A percentile compares a stretch with the other conserved stretches of the same genome.
Evolutionary conservation across 2,329 filamentous ascomycete genomes (phyloP).

Genomic region (Talaromyces funiculosus): DNA sequence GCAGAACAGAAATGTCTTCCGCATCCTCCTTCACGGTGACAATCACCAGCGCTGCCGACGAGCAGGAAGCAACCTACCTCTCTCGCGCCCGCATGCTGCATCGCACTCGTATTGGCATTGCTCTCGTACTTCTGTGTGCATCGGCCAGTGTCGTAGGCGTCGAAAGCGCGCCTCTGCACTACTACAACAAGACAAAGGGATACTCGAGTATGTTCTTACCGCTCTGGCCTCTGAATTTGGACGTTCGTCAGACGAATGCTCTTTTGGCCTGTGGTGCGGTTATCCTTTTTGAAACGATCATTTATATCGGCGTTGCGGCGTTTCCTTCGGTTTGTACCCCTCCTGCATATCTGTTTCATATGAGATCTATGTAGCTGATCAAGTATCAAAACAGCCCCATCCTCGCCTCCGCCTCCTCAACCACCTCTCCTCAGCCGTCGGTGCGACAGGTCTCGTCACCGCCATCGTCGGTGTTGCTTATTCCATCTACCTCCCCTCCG

Average conservation of each 20-base stretch:
- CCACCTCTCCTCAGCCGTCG: conserved; percentile 28
- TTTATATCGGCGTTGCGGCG: conserved; percentile 29
- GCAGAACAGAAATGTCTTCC: conserved; percentile 22
- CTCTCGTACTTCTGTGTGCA: conserved; percentile 25
- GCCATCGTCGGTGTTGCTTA: conserved; percentile 29
- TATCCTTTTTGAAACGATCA: conserved; percentile 27
- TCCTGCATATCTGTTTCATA: neutral
- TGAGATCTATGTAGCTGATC: neutral
- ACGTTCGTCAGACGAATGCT: conserved; percentile 36
- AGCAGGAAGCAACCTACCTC: conserved; percentile 34
- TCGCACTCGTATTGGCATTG: conserved; percentile 30
- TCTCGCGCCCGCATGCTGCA: conserved; percentile 29
- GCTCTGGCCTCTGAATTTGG: conserved; percentile 40
- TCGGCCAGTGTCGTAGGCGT: conserved; percentile 31
- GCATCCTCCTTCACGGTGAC: conserved; percentile 22
- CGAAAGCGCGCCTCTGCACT: conserved; percentile 34
- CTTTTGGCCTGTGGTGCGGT: conserved; percentile 34
- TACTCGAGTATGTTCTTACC: conserved; percentile 30
- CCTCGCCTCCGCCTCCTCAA: conserved; percentile 33
- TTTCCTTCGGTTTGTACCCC: conserved; percentile 29
- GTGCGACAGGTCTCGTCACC: conserved; percentile 32
- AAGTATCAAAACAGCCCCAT: conserved; percentile 24
- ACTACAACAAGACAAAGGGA: conserved; percentile 34
- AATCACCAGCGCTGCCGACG: conserved; percentile 30
- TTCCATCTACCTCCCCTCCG: conserved; percentile 28